Evolutionary conservation across 805 yeast genomes (phyloP).

Genomic region (Ogataea nitratoaversa): DNA sequence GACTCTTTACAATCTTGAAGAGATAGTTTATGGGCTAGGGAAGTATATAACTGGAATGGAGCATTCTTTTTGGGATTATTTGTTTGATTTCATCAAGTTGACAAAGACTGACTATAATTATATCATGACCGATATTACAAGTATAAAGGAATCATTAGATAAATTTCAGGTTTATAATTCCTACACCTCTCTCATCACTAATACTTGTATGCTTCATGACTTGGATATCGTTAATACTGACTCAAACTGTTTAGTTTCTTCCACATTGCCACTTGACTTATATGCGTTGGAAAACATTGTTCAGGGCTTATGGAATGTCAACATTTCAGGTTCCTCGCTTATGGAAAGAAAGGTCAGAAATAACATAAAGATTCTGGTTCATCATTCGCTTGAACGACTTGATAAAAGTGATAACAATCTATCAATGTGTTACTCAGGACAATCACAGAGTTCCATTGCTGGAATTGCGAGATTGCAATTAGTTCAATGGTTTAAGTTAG

Average conservation of each 20-base stretch:
- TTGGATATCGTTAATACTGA: not conserved
- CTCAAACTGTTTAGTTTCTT: not conserved
- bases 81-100: not conserved
- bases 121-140: not conserved
- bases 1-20: not conserved
- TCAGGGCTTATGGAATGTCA: constrained; percentile 50
- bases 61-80: not conserved
- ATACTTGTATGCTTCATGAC: not conserved
- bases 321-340: constrained; percentile 52
- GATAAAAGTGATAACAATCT: too few species aligned
- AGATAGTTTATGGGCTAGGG: not conserved
- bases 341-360: constrained; percentile 65
- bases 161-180: not conserved
- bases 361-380: constrained; percentile 58
- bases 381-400: constrained; percentile 75
- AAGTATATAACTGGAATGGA: not conserved
- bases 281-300: not conserved
- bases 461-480: constrained; percentile 28
- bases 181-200: not conserved
- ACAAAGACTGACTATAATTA: not conserved
- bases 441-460: too few species aligned
- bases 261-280: not conserved
- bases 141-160: not conserved
- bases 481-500: constrained; percentile 62
- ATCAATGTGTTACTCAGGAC: too few species aligned